Evolutionary conservation across 1,284 basidiomycete species (phyloP), one percentile per base, ranked within the genome.

Genomic region (Papiliotrema terrestris): DNA sequence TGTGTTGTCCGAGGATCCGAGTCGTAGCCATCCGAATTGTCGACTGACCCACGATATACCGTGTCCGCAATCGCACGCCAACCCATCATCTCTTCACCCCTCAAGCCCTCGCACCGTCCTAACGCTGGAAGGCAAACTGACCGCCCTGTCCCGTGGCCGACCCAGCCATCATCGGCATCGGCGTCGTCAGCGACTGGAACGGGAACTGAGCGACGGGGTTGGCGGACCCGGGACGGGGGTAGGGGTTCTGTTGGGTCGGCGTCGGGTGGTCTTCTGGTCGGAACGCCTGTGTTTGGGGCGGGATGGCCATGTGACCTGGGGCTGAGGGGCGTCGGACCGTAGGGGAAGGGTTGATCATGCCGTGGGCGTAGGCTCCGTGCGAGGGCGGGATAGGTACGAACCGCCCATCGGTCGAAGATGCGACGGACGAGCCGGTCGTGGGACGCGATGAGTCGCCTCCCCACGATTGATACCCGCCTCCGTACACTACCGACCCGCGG

Each of bases 51-150:
- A n/a, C n/a, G n/a, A n/a, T n/a, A n/a, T n/a, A n/a, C n/a, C n/a
- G n/a, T n/a, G n/a, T n/a, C n/a, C n/a, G n/a, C n/a, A n/a, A n/a
- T n/a, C n/a, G n/a, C n/a, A n/a, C n/a, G n/a, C n/a, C n/a, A n/a
- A n/a, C n/a, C n/a, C n/a, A n/a, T n/a, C n/a, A n/a, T n/a, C n/a
- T n/a, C n/a, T n/a, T n/a, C n/a, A n/a, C n/a, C n/a, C n/a, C n/a
- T n/a, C n/a, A n/a, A n/a, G n/a, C n/a, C n/a, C n/a, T n/a, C n/a
- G n/a, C n/a, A n/a, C n/a, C n/a, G n/a, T 41, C 15, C 15, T 41
- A 69, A 55, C 69, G 67, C 83, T 82, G 71, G 81, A 86, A 64
- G 19, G 62, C 62, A 51, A 64, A 64, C 41, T 61, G 59, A 11
- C 55, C 37, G 3, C 17, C 32, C 17, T 15, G 20, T 22, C n/a